Base-by-base conservation (phyloP, 2,329 filamentous ascomycete species). In the Blastomyces percursus region DNA sequence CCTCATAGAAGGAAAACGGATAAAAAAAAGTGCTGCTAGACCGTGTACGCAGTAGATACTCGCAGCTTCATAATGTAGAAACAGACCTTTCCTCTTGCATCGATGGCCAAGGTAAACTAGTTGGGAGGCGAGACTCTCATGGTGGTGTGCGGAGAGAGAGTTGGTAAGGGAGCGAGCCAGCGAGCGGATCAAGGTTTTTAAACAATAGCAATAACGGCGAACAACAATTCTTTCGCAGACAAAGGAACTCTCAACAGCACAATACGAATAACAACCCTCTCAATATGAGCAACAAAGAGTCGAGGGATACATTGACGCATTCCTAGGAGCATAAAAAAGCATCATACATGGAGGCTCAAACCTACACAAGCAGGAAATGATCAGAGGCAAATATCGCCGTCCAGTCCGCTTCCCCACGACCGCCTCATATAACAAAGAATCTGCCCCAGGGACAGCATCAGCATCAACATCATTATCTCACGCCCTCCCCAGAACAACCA, bases 351-450 rank as follows among this genome's bases (percentile, higher is more conserved):
- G 68, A 66, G 30, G 64, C 72, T 46, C 38, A 12, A 46, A 42
- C 30, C 21, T 5, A 30, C 40, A 1, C 24, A 19, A 30, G 38
- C 44, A 21, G 35, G 38, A 30, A 21, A 58, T 58, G 55, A 58
- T 44, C 11, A 44, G 55, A 61, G 70, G 71, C 64, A 74, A 71
- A 69, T 65, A 71, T 63, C 73, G 73, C 65, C 74, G 74, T 64
- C 71, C 69, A 70, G 73, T 77, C 67, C 74, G 74, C 64, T 76
- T 77, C 64, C 69, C 71, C 61, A 68, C 70, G 59, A 67, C 67
- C 65, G 71, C 62, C 62, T 67, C 67, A 64, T 9, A n/a, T 12
- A 55, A 38, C 52, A 62, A 63, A 35, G 40, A 40, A 32, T 32
- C 67, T 64, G 60, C 67, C 57, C 63, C 64, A 64, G 42, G 61